These are phyloP conservation scores for Beauveria asiatica DNA, from an alignment of 2,329 filamentous ascomycete species.

Conservation along the genomic window DNA sequence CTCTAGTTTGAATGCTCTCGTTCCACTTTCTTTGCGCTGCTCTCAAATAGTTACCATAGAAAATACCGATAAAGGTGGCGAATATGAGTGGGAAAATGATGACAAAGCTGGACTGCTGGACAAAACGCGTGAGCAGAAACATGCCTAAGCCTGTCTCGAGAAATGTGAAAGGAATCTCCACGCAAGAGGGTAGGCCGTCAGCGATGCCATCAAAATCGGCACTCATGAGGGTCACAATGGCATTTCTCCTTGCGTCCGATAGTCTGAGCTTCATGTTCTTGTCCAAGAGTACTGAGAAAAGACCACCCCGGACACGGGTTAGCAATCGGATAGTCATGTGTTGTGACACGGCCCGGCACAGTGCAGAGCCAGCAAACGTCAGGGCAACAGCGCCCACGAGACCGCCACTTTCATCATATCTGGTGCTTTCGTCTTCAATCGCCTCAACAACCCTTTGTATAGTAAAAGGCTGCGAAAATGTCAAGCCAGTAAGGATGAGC, in stretches of 20 bases:
- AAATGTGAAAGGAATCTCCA: neutral
- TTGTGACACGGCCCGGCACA: neutral
- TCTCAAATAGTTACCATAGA: neutral
- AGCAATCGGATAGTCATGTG: neutral
- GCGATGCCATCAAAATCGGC: neutral
- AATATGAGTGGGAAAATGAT: neutral
- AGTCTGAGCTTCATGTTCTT: neutral
- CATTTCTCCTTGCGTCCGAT: neutral
- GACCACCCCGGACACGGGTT: neutral
- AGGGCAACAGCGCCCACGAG: neutral
- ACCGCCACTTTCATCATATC: neutral
- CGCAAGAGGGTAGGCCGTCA: neutral
- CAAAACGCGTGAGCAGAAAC: neutral
- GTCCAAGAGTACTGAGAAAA: neutral
- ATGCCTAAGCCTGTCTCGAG: neutral
- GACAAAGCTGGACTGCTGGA: neutral
- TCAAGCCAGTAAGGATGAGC: neutral
- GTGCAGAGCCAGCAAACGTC: neutral
- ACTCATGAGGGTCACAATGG: neutral
- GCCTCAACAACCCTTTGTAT: constrained; percentile 10
- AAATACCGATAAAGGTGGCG: neutral
- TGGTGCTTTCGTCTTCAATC: constrained; percentile 9
- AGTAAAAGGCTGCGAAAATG: neutral
- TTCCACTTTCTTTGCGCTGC: neutral
- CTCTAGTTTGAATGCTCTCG: neutral